Base-by-base conservation (phyloP, 345 rosid species). In the Salix udensis region DNA sequence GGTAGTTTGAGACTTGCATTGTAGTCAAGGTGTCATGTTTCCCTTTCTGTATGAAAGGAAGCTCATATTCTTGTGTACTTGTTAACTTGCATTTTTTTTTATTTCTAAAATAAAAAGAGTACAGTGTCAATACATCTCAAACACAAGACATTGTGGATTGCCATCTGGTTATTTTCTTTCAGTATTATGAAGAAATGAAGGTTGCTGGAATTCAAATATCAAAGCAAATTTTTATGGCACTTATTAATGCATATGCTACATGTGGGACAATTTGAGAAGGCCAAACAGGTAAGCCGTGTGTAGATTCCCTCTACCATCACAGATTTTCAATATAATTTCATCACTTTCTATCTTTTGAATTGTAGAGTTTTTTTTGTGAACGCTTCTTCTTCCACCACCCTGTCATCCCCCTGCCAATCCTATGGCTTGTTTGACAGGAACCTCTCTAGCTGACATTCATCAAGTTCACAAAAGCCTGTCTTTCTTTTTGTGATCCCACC, bases 241-340 rank as follows among this genome's bases (percentile, higher is more conserved):
- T 90, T 5, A 82, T 95, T 74, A 91, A 85, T 84, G 99, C 96
- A 73, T 92, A 89, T 82, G 85, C 89, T 82, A 69, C 86, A 71
- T 88, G 86, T 77, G 92, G 96, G 68, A n/a, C 86, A 86, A 70
- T 84, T 89, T 86, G 96, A 91, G 81, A 92, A 92, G 82, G 94
- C 99, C 70, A 92, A 91, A 81, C 88, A 86, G 98, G 99, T 96
- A 85, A 39, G 42, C 34, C 55, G 37, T 70, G 15, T 31, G 61
- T 50, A 31, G n/a, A 7, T 67, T 48, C 28, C 61, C 26, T 53
- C 4, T 21, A 53, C 61, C n/a, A n/a, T 24, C 61, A 53, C 61
- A 53, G n/a, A 19, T 21, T 53, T 53, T 53, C 61, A 53, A 21
- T 53, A 21, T 53, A 21, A 21, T 53, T n/a, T 53, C 61, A 53